phyloP scores from a whole-genome alignment of 305 asterid species.

The Fraxinus sp. region DNA sequence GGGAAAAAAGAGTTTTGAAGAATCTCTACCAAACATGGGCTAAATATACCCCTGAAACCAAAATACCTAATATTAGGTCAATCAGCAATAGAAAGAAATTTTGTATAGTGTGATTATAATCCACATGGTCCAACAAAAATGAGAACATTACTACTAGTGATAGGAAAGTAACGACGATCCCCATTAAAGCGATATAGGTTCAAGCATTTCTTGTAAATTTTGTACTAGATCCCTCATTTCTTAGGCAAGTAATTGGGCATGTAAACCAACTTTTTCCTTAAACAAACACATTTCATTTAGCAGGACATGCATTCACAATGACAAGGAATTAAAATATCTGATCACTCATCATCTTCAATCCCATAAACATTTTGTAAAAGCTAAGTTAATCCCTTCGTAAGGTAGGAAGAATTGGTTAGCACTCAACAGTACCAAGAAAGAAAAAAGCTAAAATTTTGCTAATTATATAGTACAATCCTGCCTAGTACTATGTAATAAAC shows the following conservation, averaged over 20 bases:
- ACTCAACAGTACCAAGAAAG: not conserved
- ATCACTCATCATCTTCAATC: not conserved
- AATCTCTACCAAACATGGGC: not conserved
- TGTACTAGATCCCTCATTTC: not conserved
- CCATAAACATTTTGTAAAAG: not conserved
- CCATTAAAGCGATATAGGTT: not conserved
- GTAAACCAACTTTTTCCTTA: not conserved
- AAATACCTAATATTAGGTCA: not conserved
- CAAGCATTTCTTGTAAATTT: not conserved
- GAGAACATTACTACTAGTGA: not conserved
- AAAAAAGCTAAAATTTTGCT: not conserved
- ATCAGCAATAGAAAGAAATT: not conserved
- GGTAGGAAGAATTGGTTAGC: not conserved
- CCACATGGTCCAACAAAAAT: not conserved
- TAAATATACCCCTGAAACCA: not conserved
- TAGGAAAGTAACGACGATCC: not conserved
- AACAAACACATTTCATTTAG: not conserved
- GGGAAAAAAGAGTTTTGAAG: not conserved
- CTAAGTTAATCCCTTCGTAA: not conserved
- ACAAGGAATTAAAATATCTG: not conserved
- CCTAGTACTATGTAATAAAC: not conserved
- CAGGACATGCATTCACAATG: not conserved
- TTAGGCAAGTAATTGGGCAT: not conserved
- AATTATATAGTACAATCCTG: not conserved
- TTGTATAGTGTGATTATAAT: not conserved